Base-by-base conservation (phyloP, 31 red algal species). In the Asparagopsis taxiformis region DNA sequence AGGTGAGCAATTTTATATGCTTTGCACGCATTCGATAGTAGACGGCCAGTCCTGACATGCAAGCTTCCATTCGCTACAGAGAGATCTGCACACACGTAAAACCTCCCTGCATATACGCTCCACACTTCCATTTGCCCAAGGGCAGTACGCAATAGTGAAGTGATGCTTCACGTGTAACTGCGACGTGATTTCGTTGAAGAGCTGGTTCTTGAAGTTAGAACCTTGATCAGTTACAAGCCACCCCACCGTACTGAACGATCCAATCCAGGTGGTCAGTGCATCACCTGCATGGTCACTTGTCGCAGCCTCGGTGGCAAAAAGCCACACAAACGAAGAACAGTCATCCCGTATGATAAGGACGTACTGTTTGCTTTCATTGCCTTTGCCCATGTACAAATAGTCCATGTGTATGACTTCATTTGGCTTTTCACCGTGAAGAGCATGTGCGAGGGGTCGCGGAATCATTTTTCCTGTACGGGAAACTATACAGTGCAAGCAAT, bases 341-440 rank as follows among this genome's bases (percentile, higher is more conserved):
- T 84, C 68, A 58, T 84, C 59, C 24, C 46, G 17, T 7, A 74
- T 20, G 2, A 84, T 30, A 16, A 74, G 36, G 1, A 84, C 21
- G 50, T 84, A 73, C 29, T 74, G 63, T 26, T 51, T 1, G 0
- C 20, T 38, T 31, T 19, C 1, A 16, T 6, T 31, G 1, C 80
- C 30, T 10, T 36, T 8, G 9, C 65, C 67, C 55, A 73, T 73
- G 55, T 57, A 67, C 3, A 73, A 41, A 28, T 56, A 84, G 28
- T 84, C 80, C 32, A 74, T 61, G 21, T 84, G 68, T 1, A 84
- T 5, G 22, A 84, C 70, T 51, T 84, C 68, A 43, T 84, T 84
- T 38, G 79, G 54, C 15, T 15, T 50, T 11, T 2, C 25, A 0
- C 22, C 79, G 49, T 84, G 66, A 7, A 84, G 37, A 1, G 79